A percentile compares a stretch with the other conserved stretches of the same genome.
These are phyloP conservation scores for Sphaceloma murrayae DNA, from an alignment of 2,329 filamentous ascomycete species.

Conservation along the genomic window DNA sequence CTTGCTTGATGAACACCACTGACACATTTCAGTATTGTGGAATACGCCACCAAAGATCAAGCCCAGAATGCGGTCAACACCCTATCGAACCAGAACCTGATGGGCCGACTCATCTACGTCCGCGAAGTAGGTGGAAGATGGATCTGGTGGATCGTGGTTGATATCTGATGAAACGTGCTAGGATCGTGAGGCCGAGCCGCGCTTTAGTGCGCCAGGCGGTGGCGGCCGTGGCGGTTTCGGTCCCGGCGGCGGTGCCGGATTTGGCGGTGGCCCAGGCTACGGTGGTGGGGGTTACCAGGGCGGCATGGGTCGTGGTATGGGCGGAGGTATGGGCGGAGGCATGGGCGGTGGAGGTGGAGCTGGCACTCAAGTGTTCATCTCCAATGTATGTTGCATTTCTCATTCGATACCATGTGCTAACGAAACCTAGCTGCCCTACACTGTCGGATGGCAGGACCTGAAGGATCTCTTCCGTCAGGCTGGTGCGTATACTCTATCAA, in stretches of 20 bases:
- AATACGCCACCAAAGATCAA: constrained; percentile 99
- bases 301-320: constrained; percentile 37
- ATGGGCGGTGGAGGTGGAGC: constrained; percentile 41
- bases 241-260: constrained; percentile 42
- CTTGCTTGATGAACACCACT: constrained; percentile 26
- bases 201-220: constrained; percentile 65
- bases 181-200: constrained; percentile 97
- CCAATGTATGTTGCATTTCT: constrained; percentile 73
- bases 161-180: constrained; percentile 32
- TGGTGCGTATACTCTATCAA: constrained; percentile 53
- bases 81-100: constrained; percentile 97
- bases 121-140: constrained; percentile 61
- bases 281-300: constrained; percentile 35
- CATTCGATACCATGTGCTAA: too few relatives aligned
- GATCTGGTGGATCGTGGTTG: constrained; percentile 11
- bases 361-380: constrained; percentile 89
- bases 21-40: constrained; percentile 71
- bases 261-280: constrained; percentile 44
- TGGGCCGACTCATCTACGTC: constrained; percentile 97
- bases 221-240: too few relatives aligned
- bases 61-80: constrained; percentile 94
- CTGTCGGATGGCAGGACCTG: constrained; percentile 95
- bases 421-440: constrained; percentile 94
- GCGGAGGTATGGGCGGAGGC: constrained; percentile 42
- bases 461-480: constrained; percentile 98